Evolutionary conservation across 768 basidiomycete species (phyloP).

Genomic region (Lactarius tabidus): DNA sequence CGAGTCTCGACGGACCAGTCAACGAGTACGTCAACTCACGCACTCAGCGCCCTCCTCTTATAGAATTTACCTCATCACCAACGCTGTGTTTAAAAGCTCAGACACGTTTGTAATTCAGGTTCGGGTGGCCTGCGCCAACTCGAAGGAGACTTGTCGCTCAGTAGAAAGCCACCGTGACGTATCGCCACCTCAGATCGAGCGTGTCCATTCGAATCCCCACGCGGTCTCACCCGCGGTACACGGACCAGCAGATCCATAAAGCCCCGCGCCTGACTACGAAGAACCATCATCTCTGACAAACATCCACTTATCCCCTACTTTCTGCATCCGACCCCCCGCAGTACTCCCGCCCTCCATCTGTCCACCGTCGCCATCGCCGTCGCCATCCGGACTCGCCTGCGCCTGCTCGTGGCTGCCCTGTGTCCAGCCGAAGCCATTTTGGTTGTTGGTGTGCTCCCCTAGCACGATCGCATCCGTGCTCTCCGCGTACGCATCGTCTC

Average conservation of each 20-base stretch:
- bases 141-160: background rate
- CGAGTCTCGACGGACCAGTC: no score
- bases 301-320: slow-evolving; percentile 67
- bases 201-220: background rate
- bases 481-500: slow-evolving; percentile 35
- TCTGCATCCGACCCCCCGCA: slow-evolving; percentile 50
- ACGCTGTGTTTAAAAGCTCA: background rate
- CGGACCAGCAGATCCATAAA: slow-evolving; percentile 9
- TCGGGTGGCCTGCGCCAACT: background rate
- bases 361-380: slow-evolving; percentile 1
- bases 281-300: slow-evolving; percentile 45
- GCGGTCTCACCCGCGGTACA: background rate
- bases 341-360: slow-evolving; percentile 13
- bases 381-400: slow-evolving; percentile 7
- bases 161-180: background rate
- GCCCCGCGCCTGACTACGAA: slow-evolving; percentile 24
- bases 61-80: background rate
- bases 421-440: slow-evolving; percentile 19
- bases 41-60: background rate
- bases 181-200: background rate
- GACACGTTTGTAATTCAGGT: background rate
- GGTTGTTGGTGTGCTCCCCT: slow-evolving; percentile 41
- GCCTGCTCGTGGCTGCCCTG: slow-evolving; percentile 13
- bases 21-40: background rate
- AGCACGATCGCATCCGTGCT: slow-evolving; percentile 59